These are phyloP conservation scores for Brassica nigra DNA, from an alignment of 345 rosid species.

Conservation along the genomic window DNA sequence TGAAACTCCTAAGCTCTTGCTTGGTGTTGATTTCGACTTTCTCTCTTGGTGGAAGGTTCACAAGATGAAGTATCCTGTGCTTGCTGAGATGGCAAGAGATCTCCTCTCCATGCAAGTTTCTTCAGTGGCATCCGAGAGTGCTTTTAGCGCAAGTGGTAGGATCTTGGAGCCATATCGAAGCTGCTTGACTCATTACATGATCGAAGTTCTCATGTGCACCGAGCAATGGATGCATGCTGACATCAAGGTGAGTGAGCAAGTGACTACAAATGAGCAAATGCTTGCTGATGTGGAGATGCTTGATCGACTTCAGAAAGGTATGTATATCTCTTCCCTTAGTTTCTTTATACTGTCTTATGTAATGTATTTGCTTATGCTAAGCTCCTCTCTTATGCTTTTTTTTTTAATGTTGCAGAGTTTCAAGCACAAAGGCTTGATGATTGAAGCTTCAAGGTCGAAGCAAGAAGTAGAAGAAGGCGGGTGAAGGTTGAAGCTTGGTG, in stretches of 20 bases:
- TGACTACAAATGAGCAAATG: neutral
- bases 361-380: too few relatives aligned
- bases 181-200: neutral
- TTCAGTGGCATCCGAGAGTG: neutral
- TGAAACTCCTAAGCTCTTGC: neutral
- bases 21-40: neutral
- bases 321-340: neutral
- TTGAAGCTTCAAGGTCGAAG: too few relatives aligned
- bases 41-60: neutral
- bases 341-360: neutral
- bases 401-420: too few relatives aligned
- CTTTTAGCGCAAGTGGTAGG: neutral
- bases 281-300: neutral
- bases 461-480: too few relatives aligned
- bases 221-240: neutral
- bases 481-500: too few relatives aligned
- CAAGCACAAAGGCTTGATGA: too few relatives aligned
- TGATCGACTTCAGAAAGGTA: neutral
- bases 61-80: neutral
- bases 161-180: neutral
- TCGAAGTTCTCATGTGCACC: neutral
- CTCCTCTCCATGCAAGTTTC: neutral
- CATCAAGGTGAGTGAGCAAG: neutral
- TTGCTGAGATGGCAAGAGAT: neutral
- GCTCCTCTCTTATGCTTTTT: too few relatives aligned